Base-by-base conservation (phyloP, 169 alveolate genomes). In the Plasmodium coatneyi region DNA sequence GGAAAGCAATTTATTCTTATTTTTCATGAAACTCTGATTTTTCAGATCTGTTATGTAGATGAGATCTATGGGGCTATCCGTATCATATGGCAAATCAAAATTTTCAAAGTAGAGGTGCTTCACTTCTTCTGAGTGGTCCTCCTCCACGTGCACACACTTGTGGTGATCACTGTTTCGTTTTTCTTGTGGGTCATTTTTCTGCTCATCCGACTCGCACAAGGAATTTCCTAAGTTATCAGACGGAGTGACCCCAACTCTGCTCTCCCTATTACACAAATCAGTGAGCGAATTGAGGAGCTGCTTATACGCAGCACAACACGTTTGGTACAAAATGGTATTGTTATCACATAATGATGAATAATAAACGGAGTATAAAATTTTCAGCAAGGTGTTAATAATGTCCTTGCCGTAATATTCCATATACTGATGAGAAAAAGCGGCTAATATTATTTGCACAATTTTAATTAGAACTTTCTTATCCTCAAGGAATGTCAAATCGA, bases 271-370 rank as follows among this genome's bases (percentile, higher is more conserved):
- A 34, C 93, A 87, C 71, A 87, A 72, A 87, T 87, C 93, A 34
- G 79, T 87, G 19, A 87, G 72, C 3, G 93, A 87, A 66, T 87
- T 87, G 43, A 87, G 93, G 1, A 87, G 25, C 41, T 87, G 93
- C 46, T 87, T 32, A n/a, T 79, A 87, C 6, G 93, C 89, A 39
- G 83, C 93, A 80, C 93, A 87, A 66, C 90, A 87, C 52, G 93
- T 87, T 60, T 87, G 82, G 60, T 87, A 79, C 71, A 87, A 80
- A 87, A 87, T 79, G 34, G 43, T 84, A 70, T 56, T 80, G 32
- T 71, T 87, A 16, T 87, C 89, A 87, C 79, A 80, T 54, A 87
- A 22, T 9, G 93, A 87, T 6, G 93, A 78, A 78, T 87, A 87
- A 87, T 87, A 87, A 25, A 87, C 82, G 72, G 93, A 76, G 46